These are phyloP conservation scores for Sugiyamaella boreocaroliniensis DNA, from an alignment of 805 yeast genomes.

Conservation along the genomic window DNA sequence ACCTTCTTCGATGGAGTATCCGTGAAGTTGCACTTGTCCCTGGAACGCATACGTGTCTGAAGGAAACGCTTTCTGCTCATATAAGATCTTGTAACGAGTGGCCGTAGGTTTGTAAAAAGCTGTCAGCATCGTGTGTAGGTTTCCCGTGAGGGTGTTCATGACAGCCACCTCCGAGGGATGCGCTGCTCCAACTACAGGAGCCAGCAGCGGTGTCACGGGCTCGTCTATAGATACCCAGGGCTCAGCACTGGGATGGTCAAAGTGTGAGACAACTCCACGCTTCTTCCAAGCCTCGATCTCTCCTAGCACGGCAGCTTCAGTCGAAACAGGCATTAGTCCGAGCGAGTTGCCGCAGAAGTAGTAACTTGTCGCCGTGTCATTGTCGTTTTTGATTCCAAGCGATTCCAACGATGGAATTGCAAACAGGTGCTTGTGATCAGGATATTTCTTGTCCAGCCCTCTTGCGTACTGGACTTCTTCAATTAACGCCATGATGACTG, in stretches of 20 bases:
- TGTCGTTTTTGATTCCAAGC: slow-evolving; percentile 36
- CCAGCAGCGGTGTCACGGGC: slow-evolving; percentile 61
- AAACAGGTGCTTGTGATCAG: slow-evolving; percentile 42
- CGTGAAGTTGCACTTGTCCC: slow-evolving; percentile 61
- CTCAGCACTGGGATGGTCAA: slow-evolving; percentile 36
- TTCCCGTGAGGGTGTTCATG: slow-evolving; percentile 80
- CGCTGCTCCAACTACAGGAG: slow-evolving; percentile 70
- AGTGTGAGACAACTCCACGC: slow-evolving; percentile 83
- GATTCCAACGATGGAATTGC: slow-evolving; percentile 60
- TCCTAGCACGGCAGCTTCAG: slow-evolving; percentile 47
- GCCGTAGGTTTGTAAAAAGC: slow-evolving; percentile 64
- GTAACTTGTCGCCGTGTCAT: slow-evolving; percentile 29
- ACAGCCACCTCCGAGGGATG: slow-evolving; percentile 67
- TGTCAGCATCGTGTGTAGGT: slow-evolving; percentile 65
- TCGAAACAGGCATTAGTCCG: slow-evolving; percentile 74
- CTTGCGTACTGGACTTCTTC: not conserved
- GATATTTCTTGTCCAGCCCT: slow-evolving; percentile 37
- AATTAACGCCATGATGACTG: not conserved
- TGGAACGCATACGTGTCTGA: slow-evolving; percentile 83
- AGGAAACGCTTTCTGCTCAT: slow-evolving; percentile 86
- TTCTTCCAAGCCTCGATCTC: slow-evolving; percentile 80
- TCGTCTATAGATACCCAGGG: slow-evolving; percentile 87
- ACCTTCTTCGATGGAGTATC: slow-evolving; percentile 45
- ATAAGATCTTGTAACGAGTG: slow-evolving; percentile 58
- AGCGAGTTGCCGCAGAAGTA: slow-evolving; percentile 93